Base-by-base conservation (phyloP, 176 grass and related monocot genomes). In the Pontederia paniculata region DNA sequence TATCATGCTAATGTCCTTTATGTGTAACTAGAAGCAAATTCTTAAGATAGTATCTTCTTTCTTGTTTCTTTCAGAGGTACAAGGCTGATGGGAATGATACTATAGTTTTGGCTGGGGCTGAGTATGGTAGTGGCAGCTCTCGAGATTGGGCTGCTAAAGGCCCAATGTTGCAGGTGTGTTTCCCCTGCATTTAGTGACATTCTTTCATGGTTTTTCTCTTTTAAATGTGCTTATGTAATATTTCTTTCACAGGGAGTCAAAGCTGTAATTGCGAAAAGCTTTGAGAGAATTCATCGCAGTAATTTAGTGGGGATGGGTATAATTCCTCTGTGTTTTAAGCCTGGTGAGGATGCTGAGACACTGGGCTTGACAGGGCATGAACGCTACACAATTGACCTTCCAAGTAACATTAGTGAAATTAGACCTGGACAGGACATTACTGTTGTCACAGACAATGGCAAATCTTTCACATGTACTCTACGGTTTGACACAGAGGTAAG, bases 281-380 rank as follows among this genome's bases (percentile, higher is more conserved):
- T 95, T 2, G 89, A 95, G 84, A 86, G 89, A 54, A 95, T 95
- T 62, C 89, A 95, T 63, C 66, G 89, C 64, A 95, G 89, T 64
- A 95, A 95, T 63, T 76, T 95, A 76, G 89, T 88, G 43, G 89
- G 89, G 6, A 95, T 95, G 89, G 84, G 89, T 58, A 95, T 95
- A 22, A 74, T 95, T 64, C 89, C 89, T 0, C 57, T 95, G 9
- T 95, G 89, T 75, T 95, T 85, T 65, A 95, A 95, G 47, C 48
- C 75, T 31, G 84, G 84, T 10, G 89, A 85, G 48, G 89, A 95
- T 54, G 89, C 89, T n/a, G 89, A 95, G 23, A 77, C 84, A 0
- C 75, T 95, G 8, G 84, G 84, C 47, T 78, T 95, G 23, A 95
- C 89, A 48, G 89, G 89, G 45, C 84, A 85, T 9, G 89, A 95